Conservation (phyloP, 768 basidiomycete genomes). For the Collybiopsis luxurians region DNA sequence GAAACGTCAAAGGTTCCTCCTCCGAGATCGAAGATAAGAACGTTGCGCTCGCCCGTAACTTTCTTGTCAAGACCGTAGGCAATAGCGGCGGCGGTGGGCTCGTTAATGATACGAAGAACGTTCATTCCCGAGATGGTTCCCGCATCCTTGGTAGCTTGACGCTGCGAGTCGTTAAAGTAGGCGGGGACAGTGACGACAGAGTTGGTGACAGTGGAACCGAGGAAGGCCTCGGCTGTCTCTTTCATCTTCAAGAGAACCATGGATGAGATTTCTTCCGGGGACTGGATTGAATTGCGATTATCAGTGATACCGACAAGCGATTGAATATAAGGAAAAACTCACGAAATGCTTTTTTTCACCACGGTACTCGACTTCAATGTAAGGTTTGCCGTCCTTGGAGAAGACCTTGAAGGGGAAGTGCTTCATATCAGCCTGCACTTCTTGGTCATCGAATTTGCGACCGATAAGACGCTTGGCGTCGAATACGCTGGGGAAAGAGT, state of each 20-base stretch:
- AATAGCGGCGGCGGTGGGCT: slow-evolving; percentile 69
- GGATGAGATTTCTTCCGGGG: slow-evolving; percentile 67
- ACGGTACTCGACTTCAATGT: slow-evolving; percentile 50
- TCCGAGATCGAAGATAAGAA: slow-evolving; percentile 71
- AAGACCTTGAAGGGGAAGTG: slow-evolving; percentile 49
- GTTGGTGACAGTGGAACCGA: slow-evolving; percentile 60
- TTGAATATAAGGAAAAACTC: slow-evolving; percentile 22
- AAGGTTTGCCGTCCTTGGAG: slow-evolving; percentile 45
- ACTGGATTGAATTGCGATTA: slow-evolving; percentile 29
- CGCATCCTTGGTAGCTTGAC: slow-evolving; percentile 69
- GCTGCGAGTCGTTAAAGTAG: slow-evolving; percentile 64
- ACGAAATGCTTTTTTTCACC: slow-evolving; percentile 57
- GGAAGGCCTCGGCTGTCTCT: slow-evolving; percentile 68
- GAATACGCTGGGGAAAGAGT: slow-evolving; percentile 34
- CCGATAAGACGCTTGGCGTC: slow-evolving; percentile 60
- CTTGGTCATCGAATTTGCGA: slow-evolving; percentile 42
- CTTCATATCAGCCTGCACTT: slow-evolving; percentile 47
- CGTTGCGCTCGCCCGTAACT: slow-evolving; percentile 51
- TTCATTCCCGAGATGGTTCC: slow-evolving; percentile 64
- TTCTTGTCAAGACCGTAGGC: slow-evolving; percentile 69
- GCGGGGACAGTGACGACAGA: slow-evolving; percentile 61
- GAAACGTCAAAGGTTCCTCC: slow-evolving; percentile 77
- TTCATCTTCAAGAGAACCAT: slow-evolving; percentile 71
- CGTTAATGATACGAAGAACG: slow-evolving; percentile 66
- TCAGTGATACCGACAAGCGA: no score